Evolutionary conservation across 1,284 basidiomycete species (phyloP).

Genomic region (Moesziomyces antarcticus): DNA sequence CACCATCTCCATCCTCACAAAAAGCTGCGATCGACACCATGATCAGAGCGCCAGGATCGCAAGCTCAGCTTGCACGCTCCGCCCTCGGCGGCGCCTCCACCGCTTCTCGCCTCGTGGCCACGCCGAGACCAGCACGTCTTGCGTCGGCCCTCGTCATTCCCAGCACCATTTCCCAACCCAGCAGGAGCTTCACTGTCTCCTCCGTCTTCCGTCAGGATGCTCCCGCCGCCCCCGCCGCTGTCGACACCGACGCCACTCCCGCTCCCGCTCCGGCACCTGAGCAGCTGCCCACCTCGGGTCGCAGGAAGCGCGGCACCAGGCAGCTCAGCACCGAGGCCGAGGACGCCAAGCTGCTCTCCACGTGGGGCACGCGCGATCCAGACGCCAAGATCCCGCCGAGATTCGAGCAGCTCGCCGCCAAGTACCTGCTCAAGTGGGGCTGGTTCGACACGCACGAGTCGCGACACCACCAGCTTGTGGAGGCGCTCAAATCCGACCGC

Average conservation of each 20-base stretch:
- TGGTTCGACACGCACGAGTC: constrained; percentile 22
- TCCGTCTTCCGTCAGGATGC: constrained; percentile 12
- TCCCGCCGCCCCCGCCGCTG: background rate
- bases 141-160: constrained; percentile 8
- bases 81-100: constrained; percentile 14
- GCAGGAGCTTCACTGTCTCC: constrained; percentile 13
- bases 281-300: constrained; percentile 9
- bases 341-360: constrained; percentile 31
- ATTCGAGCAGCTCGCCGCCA: no score
- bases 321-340: constrained; percentile 14
- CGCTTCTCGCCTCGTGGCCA: constrained; percentile 1
- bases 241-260: background rate
- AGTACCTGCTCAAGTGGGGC: constrained; percentile 31
- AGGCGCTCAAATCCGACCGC: background rate
- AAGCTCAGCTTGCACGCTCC: constrained; percentile 24
- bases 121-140: constrained; percentile 7
- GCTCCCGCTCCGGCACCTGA: background rate
- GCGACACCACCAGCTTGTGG: background rate
- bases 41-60: constrained; percentile 27
- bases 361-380: constrained; percentile 32
- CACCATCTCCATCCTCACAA: background rate
- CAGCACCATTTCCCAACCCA: constrained; percentile 9
- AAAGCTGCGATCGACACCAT: constrained; percentile 7
- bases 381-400: background rate
- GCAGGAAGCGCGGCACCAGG: constrained; percentile 11